Percentiles rank a stretch among this genome's conserved stretches.
These are phyloP conservation scores for Lactifluus echinatus DNA, from an alignment of 768 basidiomycete species.

Conservation along the genomic window DNA sequence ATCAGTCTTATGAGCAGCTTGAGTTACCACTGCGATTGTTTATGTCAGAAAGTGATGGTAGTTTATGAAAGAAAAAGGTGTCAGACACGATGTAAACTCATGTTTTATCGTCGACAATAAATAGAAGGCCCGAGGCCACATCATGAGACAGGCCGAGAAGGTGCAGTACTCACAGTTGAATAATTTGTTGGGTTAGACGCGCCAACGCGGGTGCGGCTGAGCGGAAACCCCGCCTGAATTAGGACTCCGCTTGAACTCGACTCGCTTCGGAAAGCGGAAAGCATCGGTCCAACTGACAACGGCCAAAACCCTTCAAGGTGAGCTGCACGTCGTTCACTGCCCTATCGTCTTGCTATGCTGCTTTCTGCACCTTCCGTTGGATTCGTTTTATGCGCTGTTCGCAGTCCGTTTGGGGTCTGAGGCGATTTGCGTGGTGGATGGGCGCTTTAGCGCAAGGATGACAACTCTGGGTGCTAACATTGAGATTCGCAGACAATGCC, in stretches of 20 bases:
- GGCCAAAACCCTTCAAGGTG: conserved; percentile 53
- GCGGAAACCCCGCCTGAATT: not conserved
- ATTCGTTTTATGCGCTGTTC: not conserved
- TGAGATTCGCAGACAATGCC: conserved; percentile 63
- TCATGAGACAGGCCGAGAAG: conserved; percentile 30
- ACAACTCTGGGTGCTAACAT: conserved; percentile 22
- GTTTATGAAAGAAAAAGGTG: conserved; percentile 2
- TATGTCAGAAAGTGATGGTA: not conserved
- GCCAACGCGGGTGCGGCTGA: not conserved
- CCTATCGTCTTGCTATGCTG: conserved; percentile 14
- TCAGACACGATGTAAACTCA: conserved; percentile 53
- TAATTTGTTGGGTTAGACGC: not conserved
- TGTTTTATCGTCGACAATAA: conserved; percentile 53
- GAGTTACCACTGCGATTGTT: not conserved
- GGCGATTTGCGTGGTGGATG: conserved; percentile 41
- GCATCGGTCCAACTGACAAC: conserved; percentile 7
- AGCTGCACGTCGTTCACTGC: conserved; percentile 33
- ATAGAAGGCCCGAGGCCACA: conserved; percentile 44
- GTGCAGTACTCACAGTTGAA: conserved; percentile 12
- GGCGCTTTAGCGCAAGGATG: conserved; percentile 25
- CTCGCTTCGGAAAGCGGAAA: conserved; percentile 7
- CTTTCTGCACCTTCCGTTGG: conserved; percentile 19
- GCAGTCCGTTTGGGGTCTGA: not conserved
- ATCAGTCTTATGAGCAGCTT: not conserved
- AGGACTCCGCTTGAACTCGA: conserved; percentile 16